Evolutionary conservation across 108 stramenopile genomes (phyloP), one percentile per base, ranked within the genome.

Genomic region (Conticribra weissflogii): DNA sequence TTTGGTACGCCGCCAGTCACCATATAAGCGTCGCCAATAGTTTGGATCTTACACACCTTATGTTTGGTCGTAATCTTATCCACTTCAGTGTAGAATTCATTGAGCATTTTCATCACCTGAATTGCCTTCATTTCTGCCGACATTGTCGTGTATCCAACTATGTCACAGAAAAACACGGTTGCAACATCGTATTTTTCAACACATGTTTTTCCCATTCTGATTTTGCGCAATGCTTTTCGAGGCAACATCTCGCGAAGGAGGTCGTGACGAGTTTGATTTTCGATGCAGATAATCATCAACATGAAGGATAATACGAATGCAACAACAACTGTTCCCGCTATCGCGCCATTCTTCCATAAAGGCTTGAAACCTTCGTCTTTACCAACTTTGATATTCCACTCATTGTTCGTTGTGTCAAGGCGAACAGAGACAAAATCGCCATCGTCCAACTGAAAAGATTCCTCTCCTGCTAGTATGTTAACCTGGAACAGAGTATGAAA

Each of bases 11-110:
- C 74, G n/a, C 50, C 74, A 17, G 70, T 45, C 23, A 53, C 76
- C 5, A 82, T 79, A 28, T 82, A 79, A 1, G 81, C 72, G 33
- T 78, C 77, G 0, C 81, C 89, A 31, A 88, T 88, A 8, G 86
- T 90, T 54, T 90, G 86, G 8, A 88, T 31, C 59, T 90, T 90
- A 59, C 54, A 86, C 14, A 88, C 48, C 17, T 33, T 23, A 25
- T 74, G 73, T 48, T 71, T 64, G 1, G 36, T 50, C 4, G 67
- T 50, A 25, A 82, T 46, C 16, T 25, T 18, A 69, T 88, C 83
- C 8, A 84, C 75, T 32, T 36, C 56, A 16, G 64, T 79, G 60
- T 81, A 90, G 16, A 88, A 32, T 16, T 82, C 75, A 54, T 88
- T 83, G 45, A 87, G 71, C 76, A 88, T 71, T 28, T 63, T 27